These are phyloP conservation scores for Populus davidiana DNA, from an alignment of 345 rosid species.

Conservation along the genomic window DNA sequence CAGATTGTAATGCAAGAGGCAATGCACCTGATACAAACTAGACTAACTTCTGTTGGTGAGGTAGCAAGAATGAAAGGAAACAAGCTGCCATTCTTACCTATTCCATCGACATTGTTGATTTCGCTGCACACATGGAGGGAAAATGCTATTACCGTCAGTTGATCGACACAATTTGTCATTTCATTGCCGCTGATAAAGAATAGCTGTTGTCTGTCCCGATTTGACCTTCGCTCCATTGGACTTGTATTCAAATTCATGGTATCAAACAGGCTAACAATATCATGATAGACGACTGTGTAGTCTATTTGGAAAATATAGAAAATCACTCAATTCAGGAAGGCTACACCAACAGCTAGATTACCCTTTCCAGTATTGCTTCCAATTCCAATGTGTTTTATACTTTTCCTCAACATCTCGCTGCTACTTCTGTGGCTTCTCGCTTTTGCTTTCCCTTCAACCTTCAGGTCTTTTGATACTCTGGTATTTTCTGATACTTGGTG, in stretches of 20 bases:
- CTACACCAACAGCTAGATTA: conserved; percentile 39
- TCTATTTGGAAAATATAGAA: background rate
- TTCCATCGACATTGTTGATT: conserved; percentile 9
- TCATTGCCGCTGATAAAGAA: background rate
- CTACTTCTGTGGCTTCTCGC: conserved; percentile 27
- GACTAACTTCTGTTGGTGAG: background rate
- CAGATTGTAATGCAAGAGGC: background rate
- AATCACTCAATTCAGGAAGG: conserved; percentile 29
- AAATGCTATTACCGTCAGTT: background rate
- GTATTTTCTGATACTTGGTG: conserved; percentile 9
- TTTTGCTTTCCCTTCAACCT: conserved; percentile 24
- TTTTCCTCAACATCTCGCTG: conserved; percentile 37
- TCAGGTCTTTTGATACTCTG: conserved; percentile 23
- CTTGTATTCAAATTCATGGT: conserved; percentile 6
- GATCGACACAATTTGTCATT: background rate
- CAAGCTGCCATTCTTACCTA: conserved; percentile 11
- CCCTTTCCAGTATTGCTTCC: conserved; percentile 32
- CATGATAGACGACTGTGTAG: background rate
- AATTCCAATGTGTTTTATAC: conserved; percentile 31
- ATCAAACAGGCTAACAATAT: background rate
- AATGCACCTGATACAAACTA: background rate
- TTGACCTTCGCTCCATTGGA: background rate
- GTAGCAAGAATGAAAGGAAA: background rate
- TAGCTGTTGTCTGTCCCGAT: background rate
- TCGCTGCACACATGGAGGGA: background rate